Percentiles rank a stretch among this genome's conserved stretches.
Evolutionary conservation across 164 flowering plant genomes (phyloP).

Genomic region (Brasenia schreberi): DNA sequence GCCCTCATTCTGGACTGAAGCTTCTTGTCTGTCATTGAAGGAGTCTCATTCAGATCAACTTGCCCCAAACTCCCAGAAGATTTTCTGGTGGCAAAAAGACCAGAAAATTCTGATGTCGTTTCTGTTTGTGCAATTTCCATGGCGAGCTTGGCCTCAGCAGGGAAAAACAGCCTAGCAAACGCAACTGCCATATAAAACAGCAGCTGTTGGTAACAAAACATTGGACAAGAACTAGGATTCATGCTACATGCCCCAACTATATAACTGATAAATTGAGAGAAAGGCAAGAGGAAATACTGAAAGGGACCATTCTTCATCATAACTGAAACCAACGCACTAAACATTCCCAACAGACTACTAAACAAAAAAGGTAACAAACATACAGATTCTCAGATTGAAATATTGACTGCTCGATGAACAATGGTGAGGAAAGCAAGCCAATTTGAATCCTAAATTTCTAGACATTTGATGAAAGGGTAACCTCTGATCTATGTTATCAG

Average conservation of each 20-base stretch:
- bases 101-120: conserved; percentile 32
- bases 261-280: background rate
- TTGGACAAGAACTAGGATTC: background rate
- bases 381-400: too few species aligned
- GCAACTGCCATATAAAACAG: conserved; percentile 27
- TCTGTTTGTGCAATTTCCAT: conserved; percentile 54
- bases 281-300: background rate
- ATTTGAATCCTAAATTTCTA: too few species aligned
- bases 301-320: background rate
- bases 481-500: too few species aligned
- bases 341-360: background rate
- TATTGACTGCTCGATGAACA: too few species aligned
- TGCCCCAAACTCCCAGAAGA: conserved; percentile 34
- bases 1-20: conserved; percentile 37
- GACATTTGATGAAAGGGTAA: too few species aligned
- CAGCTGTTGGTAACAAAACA: background rate
- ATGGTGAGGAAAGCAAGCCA: too few species aligned
- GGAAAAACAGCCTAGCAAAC: conserved; percentile 48
- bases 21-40: conserved; percentile 27
- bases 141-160: conserved; percentile 56
- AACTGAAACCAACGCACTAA: background rate
- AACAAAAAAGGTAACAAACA: too few species aligned
- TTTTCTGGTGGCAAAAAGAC: conserved; percentile 27
- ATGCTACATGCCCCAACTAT: background rate
- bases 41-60: conserved; percentile 56